These are phyloP conservation scores for Hypholoma sublateritium DNA, from an alignment of 768 basidiomycete species.

Conservation along the genomic window DNA sequence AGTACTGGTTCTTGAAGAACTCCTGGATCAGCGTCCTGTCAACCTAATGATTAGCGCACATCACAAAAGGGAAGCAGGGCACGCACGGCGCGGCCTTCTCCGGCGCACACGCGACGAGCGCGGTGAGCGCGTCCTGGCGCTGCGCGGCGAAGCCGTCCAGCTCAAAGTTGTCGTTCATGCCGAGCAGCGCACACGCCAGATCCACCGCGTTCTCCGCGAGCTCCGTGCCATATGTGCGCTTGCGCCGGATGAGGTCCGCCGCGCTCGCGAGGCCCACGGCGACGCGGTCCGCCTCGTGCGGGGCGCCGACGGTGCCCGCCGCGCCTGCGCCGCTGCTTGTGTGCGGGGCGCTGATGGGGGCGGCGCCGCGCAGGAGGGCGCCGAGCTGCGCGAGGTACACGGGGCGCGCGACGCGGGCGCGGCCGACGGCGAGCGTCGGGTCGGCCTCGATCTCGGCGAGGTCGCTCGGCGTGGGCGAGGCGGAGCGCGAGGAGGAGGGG, in stretches of 20 bases:
- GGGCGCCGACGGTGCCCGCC: constrained; percentile 35
- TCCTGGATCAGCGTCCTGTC: constrained; percentile 84
- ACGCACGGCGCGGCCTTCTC: constrained; percentile 77
- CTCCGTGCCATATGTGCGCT: constrained; percentile 83
- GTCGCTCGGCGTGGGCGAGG: constrained; percentile 80
- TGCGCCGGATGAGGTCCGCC: constrained; percentile 82
- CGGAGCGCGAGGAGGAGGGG: constrained; percentile 54
- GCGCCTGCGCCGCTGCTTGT: neutral
- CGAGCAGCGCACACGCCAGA: constrained; percentile 69
- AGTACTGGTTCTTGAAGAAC: constrained; percentile 93
- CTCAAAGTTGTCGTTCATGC: constrained; percentile 84
- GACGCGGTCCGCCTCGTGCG: constrained; percentile 70
- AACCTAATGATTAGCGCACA: neutral
- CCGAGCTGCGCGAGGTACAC: constrained; percentile 89
- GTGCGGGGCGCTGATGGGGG: constrained; percentile 36
- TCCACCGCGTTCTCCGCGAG: constrained; percentile 91
- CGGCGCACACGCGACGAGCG: constrained; percentile 81
- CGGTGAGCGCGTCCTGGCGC: constrained; percentile 74
- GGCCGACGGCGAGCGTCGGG: constrained; percentile 72
- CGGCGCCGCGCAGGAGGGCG: constrained; percentile 63
- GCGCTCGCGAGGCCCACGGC: constrained; percentile 81
- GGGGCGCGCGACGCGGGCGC: constrained; percentile 73
- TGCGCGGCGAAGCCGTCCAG: constrained; percentile 74
- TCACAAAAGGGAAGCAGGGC: constrained; percentile 16
- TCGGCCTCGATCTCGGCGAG: constrained; percentile 84